Base-by-base conservation (phyloP, 2,329 filamentous ascomycete species). In the Allantophomopsis lycopodina region DNA sequence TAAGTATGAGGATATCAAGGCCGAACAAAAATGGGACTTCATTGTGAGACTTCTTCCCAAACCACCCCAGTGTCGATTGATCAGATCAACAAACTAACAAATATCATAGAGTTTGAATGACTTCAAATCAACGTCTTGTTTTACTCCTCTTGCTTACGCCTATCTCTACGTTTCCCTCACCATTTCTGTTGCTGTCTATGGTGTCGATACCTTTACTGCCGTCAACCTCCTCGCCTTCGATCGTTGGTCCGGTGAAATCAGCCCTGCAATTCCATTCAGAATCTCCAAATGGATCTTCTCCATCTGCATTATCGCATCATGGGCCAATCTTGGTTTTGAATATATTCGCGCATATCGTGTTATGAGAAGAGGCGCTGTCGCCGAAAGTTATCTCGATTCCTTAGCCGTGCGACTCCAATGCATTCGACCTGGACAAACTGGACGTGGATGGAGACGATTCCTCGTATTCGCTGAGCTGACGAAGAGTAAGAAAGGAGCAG, bases 201-300 rank as follows among this genome's bases (percentile, higher is more conserved):
- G 69, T 20, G 83, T 93, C 56, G 89, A 96, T 62, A 87, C 79
- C 44, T 96, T 95, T 56, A 95, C 88, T 4, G 88, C 88, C 45
- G 73, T 95, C 62, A 93, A 94, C 46, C 69, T 98, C 32, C 72
- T 98, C 38, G 83, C 73, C 41, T 95, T 94, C 63, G 76, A 93
- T 62, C 76, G 76, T 44, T 96, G 88, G 88, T 84, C 85, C 1
- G 85, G 83, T 39, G 71, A 84, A 48, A 82, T 96, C 50, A 64
- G 85, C 50, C 87, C 87, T 2, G 71, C 74, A 32, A 81, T 96
- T 47, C 73, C 78, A 3, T 76, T 93, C 53, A 64, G 75, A 37
- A 73, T 89, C 40, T 83, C 86, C 11, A 93, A 91, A 63, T 95
- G 88, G 87, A 88, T 98, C 57, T 98, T 96, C 57, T 82, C 85